A percentile compares a stretch with the other conserved stretches of the same genome.
These are phyloP conservation scores for Pseudogymnoascus sp. DNA, from an alignment of 2,329 filamentous ascomycete species.

Conservation along the genomic window DNA sequence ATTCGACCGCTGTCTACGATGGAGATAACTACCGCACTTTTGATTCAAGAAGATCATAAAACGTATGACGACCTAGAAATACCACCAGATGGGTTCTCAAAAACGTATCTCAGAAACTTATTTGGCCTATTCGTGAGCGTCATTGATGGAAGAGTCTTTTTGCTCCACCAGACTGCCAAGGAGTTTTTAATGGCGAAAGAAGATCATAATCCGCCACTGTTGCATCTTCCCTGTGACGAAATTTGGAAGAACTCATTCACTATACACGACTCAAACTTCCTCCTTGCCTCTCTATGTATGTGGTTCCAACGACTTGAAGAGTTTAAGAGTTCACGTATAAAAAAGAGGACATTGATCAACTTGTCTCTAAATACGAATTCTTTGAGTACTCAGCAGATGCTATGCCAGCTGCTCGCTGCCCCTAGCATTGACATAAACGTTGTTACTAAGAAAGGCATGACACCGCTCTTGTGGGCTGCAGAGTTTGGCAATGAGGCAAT, in stretches of 20 bases:
- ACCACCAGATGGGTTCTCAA: constrained; percentile 15
- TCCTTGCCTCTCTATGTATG: constrained; percentile 7
- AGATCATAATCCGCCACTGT: background rate
- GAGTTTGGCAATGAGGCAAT: background rate
- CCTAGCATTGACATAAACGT: background rate
- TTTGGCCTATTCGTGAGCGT: constrained; percentile 32
- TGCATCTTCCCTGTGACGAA: background rate
- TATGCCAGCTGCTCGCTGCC: background rate
- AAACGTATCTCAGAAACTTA: constrained; percentile 20
- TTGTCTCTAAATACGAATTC: background rate
- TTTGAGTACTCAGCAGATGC: background rate
- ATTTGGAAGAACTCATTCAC: constrained; percentile 11
- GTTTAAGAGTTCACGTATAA: background rate
- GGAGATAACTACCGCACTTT: constrained; percentile 28
- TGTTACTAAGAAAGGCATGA: too few relatives aligned
- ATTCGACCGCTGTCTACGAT: constrained; percentile 26
- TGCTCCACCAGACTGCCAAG: constrained; percentile 34
- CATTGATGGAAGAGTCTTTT: constrained; percentile 27
- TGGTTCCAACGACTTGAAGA: constrained; percentile 8
- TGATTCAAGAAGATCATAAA: constrained; percentile 5
- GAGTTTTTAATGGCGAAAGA: constrained; percentile 26
- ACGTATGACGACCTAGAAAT: constrained; percentile 14
- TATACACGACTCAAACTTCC: constrained; percentile 7
- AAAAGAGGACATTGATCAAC: background rate
- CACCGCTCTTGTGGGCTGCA: background rate